Evolutionary conservation across 148 eudicot species (phyloP), one percentile per base, ranked within the genome.

Genomic region (Simmondsia chinensis): DNA sequence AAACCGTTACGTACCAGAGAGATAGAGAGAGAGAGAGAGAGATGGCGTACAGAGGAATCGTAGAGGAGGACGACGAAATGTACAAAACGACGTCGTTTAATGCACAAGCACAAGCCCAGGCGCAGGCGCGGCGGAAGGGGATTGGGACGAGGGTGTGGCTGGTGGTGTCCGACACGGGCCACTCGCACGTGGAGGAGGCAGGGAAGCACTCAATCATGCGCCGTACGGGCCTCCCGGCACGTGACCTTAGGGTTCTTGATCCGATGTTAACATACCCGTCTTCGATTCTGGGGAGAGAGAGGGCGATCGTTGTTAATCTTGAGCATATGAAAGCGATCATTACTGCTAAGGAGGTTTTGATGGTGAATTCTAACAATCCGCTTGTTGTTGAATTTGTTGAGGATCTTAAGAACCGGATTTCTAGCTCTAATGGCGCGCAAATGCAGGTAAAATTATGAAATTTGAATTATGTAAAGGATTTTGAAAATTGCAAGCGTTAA

Each of bases 311-410:
- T 7, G 54, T 73, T 15, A 77, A 77, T 45, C 34, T 77, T 36
- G 84, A 77, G 38, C 84, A 77, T 36, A 73, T 77, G 7, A 77
- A 70, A 61, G 84, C 76, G 4, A 70, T 77, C 8, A 34, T 73
- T 11, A 77, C 79, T 0, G 76, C 84, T n/a, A 57, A 62, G n/a
- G 74, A 77, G 49, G 65, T 77, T 1, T 48, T 73, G 20, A 52
- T 77, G 66, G 11, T 70, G 5, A 60, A 69, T 32, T 66, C 76
- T 3, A 31, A 54, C 0, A 64, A 73, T 31, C 84, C 84, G 0
- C 46, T 60, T n/a, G 70, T 77, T 9, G 52, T 51, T 36, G 52
- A 56, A 31, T 77, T 77, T 50, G 63, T 73, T 19, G 48, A 49
- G 1, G 71, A 77, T 47, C 51, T 77, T 12, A 50, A 48, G 11